Conservation (phyloP, 192 early-diverging fungal species). For the Entophlyctis luteolus region DNA sequence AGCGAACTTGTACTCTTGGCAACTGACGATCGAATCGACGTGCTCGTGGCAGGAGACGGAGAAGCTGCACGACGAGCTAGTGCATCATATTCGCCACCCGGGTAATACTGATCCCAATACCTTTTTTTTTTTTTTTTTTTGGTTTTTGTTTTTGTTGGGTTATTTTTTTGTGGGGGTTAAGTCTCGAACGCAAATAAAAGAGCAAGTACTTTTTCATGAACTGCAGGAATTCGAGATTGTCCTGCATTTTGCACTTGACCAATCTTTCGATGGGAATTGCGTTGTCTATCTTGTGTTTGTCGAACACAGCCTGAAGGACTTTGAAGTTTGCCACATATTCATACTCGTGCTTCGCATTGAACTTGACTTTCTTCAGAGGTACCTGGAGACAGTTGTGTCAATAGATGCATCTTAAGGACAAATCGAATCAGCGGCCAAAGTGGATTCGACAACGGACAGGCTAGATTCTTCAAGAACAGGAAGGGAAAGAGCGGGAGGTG, state of each 20-base stretch:
- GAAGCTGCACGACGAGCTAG: conserved; percentile 54
- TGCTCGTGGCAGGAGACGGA: neutral
- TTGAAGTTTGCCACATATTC: conserved; percentile 97
- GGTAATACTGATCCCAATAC: conserved; percentile 87
- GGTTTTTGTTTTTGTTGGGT: neutral
- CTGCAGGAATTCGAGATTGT: conserved; percentile 97
- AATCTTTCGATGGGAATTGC: conserved; percentile 84
- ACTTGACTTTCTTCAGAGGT: conserved; percentile 88
- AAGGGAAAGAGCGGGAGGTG: no score
- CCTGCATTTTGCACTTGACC: conserved; percentile 94
- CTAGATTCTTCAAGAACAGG: neutral
- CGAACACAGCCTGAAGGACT: conserved; percentile 83
- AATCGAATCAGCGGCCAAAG: no score
- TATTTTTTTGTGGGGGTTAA: neutral
- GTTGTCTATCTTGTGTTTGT: conserved; percentile 90
- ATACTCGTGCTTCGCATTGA: conserved; percentile 91
- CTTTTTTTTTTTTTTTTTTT: conserved; percentile 25
- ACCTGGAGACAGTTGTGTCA: conserved; percentile 47
- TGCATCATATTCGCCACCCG: conserved; percentile 83
- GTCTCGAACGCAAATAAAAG: neutral
- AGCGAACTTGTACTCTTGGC: neutral
- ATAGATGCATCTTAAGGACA: no score
- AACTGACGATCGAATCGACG: neutral
- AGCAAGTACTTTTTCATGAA: conserved; percentile 73
- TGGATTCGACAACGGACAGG: neutral